A percentile compares a stretch with the other conserved stretches of the same genome.
phyloP scores from a whole-genome alignment of 768 basidiomycete species.

The Dentipellis fragilis region DNA sequence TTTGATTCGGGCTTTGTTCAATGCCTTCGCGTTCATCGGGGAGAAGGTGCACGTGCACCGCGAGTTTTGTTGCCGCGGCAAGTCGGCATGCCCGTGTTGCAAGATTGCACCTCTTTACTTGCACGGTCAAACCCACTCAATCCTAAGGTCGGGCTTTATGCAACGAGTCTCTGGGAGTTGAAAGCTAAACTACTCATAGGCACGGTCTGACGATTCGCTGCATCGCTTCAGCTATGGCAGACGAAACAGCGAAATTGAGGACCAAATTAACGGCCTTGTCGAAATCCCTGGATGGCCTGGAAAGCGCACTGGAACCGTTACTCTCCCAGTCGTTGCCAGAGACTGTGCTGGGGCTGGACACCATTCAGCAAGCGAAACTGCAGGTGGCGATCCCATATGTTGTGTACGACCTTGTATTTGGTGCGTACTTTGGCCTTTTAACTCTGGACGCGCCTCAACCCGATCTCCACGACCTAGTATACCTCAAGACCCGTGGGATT shows the following conservation, averaged over 20 bases:
- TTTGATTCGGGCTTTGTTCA: too few species aligned
- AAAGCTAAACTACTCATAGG: too few species aligned
- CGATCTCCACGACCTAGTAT: conserved; percentile 36
- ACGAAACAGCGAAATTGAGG: conserved; percentile 25
- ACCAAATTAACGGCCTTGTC: conserved; percentile 37
- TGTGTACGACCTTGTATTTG: conserved; percentile 78
- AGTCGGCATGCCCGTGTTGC: too few species aligned
- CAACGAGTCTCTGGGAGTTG: too few species aligned
- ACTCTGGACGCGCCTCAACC: neutral
- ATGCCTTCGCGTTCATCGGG: too few species aligned
- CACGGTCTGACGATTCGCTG: neutral
- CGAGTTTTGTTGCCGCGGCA: too few species aligned
- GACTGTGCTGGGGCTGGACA: conserved; percentile 51
- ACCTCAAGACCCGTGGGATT: conserved; percentile 69
- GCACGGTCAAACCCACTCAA: too few species aligned
- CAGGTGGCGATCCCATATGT: conserved; percentile 76
- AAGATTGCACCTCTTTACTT: too few species aligned
- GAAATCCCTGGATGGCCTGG: conserved; percentile 58
- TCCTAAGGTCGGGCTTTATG: too few species aligned
- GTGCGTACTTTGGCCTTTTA: conserved; percentile 31
- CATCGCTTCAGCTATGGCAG: conserved; percentile 20
- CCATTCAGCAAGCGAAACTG: conserved; percentile 73
- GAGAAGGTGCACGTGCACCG: too few species aligned
- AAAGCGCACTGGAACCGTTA: conserved; percentile 54
- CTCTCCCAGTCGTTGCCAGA: conserved; percentile 61